Base-by-base conservation (phyloP, 768 basidiomycete genomes). In the Termitomyces sp. region DNA sequence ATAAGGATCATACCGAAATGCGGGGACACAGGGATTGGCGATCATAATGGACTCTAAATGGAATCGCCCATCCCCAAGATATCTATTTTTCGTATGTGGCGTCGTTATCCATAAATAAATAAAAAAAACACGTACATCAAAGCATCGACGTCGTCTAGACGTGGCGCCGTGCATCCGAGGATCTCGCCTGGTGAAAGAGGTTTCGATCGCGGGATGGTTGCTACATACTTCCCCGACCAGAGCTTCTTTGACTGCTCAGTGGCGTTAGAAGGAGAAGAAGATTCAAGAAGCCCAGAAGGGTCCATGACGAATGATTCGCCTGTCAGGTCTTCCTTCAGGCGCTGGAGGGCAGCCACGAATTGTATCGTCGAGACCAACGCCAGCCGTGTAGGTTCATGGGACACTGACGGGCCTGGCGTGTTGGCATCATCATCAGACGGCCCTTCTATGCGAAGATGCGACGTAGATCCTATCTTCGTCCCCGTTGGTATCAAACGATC, bases 41-140 rank as follows among this genome's bases (percentile, higher is more conserved):
- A 99, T 97, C 97, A 99, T 99, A 72, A 98, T 95, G 14, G 94
- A 92, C 74, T 99, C 97, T 17, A 98, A 83, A 71, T 98, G 97
- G 79, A 99, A 99, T 10, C 97, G 89, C 25, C 97, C 97, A 68
- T 99, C 97, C 17, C 97, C 97, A 32, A 99, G 84, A 73, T 98
- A 99, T 68, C 95, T 97, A 61, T 42, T 52, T 58, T 20, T 14
- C 7, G 8, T 20, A 42, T 61, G 47, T 34, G 31, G 53, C 37
- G 54, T 29, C 20, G 15, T 29, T 12, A 38, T 40, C n/a, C 45
- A 56, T 52, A 53, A 42, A 56, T 52, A 53, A 42, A 49, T n/a
- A n/a, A 40, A 20, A 8, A 37, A 57, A 14, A 37, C 5, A 76
- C 88, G 56, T 76, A 96, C 94, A 99, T 78, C n/a, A 98, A 73